Evolutionary conservation across 2,329 filamentous ascomycete genomes (phyloP).

Genomic region (Diaporthe sp.): DNA sequence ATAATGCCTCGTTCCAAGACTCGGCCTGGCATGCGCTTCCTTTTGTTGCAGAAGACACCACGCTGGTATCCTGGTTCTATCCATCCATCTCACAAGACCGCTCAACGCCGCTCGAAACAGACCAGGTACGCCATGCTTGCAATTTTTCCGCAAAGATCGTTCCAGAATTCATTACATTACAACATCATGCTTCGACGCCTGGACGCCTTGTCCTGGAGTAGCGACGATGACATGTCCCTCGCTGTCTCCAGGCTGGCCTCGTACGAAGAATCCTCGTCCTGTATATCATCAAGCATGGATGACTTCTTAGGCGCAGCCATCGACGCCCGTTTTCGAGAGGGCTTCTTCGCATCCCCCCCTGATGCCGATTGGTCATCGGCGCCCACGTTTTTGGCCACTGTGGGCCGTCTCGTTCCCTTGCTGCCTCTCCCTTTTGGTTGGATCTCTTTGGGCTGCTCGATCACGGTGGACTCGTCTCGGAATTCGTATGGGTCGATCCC

Average conservation of each 20-base stretch:
- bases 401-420: slow-evolving; percentile 49
- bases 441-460: slow-evolving; percentile 41
- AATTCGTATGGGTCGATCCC: slow-evolving; percentile 69
- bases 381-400: slow-evolving; percentile 42
- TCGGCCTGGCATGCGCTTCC: slow-evolving; percentile 31
- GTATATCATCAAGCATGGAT: slow-evolving; percentile 47
- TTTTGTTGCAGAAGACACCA: slow-evolving; percentile 30
- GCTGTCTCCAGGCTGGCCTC: slow-evolving; percentile 46
- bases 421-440: slow-evolving; percentile 46
- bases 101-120: neutral
- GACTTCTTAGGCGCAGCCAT: slow-evolving; percentile 56
- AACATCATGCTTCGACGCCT: slow-evolving; percentile 73
- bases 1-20: slow-evolving; percentile 30
- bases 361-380: slow-evolving; percentile 34
- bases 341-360: slow-evolving; percentile 43
- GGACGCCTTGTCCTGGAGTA: slow-evolving; percentile 52
- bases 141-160: neutral
- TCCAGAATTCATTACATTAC: slow-evolving; percentile 51
- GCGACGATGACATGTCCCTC: slow-evolving; percentile 44
- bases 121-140: slow-evolving; percentile 26
- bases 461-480: slow-evolving; percentile 59
- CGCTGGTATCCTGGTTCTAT: slow-evolving; percentile 36
- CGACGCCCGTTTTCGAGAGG: slow-evolving; percentile 58
- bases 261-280: slow-evolving; percentile 51
- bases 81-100: neutral